phyloP scores from a whole-genome alignment of 768 basidiomycete genomes.

The Termitomyces sp. region DNA sequence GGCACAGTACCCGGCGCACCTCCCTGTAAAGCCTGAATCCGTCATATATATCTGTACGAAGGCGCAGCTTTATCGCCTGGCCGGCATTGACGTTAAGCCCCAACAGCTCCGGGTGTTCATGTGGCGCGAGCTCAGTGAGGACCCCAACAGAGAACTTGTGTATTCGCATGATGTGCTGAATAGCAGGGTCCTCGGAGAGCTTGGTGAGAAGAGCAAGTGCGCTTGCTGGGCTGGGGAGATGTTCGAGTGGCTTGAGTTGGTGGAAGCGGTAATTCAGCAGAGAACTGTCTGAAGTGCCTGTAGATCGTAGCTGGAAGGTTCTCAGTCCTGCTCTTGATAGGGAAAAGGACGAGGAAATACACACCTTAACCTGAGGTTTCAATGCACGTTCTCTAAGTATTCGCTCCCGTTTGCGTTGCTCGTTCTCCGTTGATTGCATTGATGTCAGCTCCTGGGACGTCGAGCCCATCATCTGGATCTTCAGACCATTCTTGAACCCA shows the following conservation, averaged over 20 bases:
- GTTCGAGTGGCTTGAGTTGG: slow-evolving; percentile 54
- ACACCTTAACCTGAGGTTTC: slow-evolving; percentile 59
- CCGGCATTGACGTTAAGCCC: slow-evolving; percentile 69
- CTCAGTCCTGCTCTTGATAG: neutral
- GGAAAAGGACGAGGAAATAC: slow-evolving; percentile 6
- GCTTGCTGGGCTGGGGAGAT: slow-evolving; percentile 62
- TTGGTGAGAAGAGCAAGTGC: slow-evolving; percentile 55
- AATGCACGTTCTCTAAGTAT: slow-evolving; percentile 59
- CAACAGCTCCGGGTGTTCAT: slow-evolving; percentile 67
- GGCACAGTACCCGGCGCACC: slow-evolving; percentile 67
- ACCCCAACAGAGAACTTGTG: slow-evolving; percentile 68
- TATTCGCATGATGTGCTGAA: slow-evolving; percentile 66
- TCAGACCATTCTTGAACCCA: slow-evolving; percentile 65
- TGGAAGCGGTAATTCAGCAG: slow-evolving; percentile 61
- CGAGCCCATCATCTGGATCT: slow-evolving; percentile 70
- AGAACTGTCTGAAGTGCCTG: slow-evolving; percentile 38
- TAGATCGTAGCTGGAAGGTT: slow-evolving; percentile 52
- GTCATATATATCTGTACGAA: slow-evolving; percentile 70
- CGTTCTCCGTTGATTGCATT: slow-evolving; percentile 54
- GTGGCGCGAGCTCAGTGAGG: slow-evolving; percentile 77
- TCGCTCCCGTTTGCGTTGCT: slow-evolving; percentile 53
- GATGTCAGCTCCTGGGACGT: slow-evolving; percentile 57
- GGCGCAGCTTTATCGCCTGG: slow-evolving; percentile 61
- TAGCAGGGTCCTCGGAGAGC: slow-evolving; percentile 69
- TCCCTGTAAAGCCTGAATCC: slow-evolving; percentile 69